Evolutionary conservation across 345 rosid species (phyloP).

Genomic region (Fremontodendron californicum): DNA sequence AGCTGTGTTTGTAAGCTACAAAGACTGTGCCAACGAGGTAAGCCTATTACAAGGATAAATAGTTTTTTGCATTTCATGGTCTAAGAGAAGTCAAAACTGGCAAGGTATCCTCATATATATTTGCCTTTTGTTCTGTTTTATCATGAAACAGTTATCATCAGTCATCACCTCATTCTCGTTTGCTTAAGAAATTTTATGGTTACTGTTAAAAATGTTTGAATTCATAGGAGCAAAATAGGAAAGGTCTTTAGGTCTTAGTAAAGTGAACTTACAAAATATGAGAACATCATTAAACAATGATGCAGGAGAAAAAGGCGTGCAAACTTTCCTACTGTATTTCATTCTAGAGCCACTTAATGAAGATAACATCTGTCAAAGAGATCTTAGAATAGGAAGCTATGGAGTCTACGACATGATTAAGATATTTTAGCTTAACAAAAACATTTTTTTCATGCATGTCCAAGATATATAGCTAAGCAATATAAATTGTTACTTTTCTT

Average conservation of each 20-base stretch:
- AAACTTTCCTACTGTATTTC: background rate
- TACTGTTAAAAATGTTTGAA: background rate
- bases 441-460: background rate
- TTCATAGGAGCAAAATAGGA: background rate
- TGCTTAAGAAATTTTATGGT: background rate
- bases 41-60: background rate
- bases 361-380: background rate
- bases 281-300: background rate
- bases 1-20: constrained; percentile 58
- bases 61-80: background rate
- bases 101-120: background rate
- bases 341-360: background rate
- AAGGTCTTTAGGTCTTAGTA: background rate
- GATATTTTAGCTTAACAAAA: background rate
- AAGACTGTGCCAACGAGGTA: constrained; percentile 55
- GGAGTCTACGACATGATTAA: background rate
- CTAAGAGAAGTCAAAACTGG: background rate
- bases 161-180: background rate
- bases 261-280: background rate
- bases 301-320: background rate
- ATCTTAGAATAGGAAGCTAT: background rate
- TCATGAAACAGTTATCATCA: background rate
- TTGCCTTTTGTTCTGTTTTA: background rate
- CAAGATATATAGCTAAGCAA: background rate
- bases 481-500: background rate